A percentile compares a stretch with the other conserved stretches of the same genome.
These are phyloP conservation scores for Penicillium dipodomyicola DNA, from an alignment of 495 filamentous ascomycete species.

Conservation along the genomic window DNA sequence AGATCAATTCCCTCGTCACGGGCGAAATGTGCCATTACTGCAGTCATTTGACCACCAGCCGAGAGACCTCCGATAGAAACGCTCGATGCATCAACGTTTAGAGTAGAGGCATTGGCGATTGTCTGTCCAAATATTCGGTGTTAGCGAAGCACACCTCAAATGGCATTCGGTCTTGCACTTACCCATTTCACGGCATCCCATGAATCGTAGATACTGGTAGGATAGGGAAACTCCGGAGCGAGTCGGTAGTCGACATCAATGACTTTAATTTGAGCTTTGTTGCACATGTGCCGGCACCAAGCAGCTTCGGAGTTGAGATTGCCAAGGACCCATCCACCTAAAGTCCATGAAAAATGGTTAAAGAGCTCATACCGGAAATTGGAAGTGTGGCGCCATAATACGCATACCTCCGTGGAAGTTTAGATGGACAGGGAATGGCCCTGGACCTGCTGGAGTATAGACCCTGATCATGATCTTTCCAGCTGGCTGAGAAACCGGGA, in stretches of 20 bases:
- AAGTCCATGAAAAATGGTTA: not conserved
- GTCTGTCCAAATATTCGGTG: conserved; percentile 1
- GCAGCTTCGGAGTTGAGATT: conserved; percentile 38
- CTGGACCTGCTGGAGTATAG: conserved; percentile 30
- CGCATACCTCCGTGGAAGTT: conserved; percentile 40
- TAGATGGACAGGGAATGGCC: conserved; percentile 43
- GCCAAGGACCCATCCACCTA: conserved; percentile 47
- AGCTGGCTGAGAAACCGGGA: conserved; percentile 33
- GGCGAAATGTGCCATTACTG: conserved; percentile 46
- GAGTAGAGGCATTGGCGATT: conserved; percentile 23
- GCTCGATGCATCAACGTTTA: conserved; percentile 50
- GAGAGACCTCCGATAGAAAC: conserved; percentile 50
- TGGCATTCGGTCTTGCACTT: not conserved
- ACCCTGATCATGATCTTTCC: conserved; percentile 42
- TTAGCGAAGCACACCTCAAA: not conserved
- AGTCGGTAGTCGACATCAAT: conserved; percentile 42
- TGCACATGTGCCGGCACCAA: conserved; percentile 44
- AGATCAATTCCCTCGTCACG: conserved; percentile 39
- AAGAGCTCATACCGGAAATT: not conserved
- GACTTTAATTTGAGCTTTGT: conserved; percentile 39
- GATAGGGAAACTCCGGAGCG: conserved; percentile 33
- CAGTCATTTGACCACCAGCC: conserved; percentile 41
- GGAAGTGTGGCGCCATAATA: not conserved
- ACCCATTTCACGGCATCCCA: conserved; percentile 43
- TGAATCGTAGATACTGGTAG: conserved; percentile 32